Evolutionary conservation across 2,329 filamentous ascomycete genomes (phyloP), one percentile per base, ranked within the genome.

Genomic region (Aspergillus brasiliensis): DNA sequence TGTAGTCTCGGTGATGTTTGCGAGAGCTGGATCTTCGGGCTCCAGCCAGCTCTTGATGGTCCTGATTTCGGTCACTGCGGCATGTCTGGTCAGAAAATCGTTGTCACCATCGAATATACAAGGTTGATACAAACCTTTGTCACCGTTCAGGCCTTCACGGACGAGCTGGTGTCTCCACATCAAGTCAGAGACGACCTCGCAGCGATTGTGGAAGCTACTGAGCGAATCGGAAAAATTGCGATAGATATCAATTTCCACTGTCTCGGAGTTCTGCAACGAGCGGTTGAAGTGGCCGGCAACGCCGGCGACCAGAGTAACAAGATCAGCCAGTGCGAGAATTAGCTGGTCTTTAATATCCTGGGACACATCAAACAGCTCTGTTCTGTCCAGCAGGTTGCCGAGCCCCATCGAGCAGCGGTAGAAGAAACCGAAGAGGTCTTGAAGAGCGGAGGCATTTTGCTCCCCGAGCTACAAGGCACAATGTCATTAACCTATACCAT

Each of bases 381-480:
- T 77, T 11, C 81, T 78, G 56, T 83, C 67, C 11, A 84, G 74
- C 0, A 81, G 73, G 56, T 76, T 57, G 66, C 78, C 57, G 76
- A 78, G 3, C 69, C 75, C 57, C 76, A 71, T 44, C 67, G 80
- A 70, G 71, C 78, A 69, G 58, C 80, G 78, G 71, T 84, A 83
- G 62, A 85, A 82, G 56, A 84, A 77, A 2, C 77, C 78, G 60
- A 85, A 85, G 2, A 78, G 77, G 42, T 75, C 77, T 62, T 84
- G 79, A 15, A 85, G 72, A 2, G 81, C 81, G 0, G 71, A 64
- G 6, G 77, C 75, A 58, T 83, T 81, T 56, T 80, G 73, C 57
- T 79, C 77, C 7, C 81, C 81, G 15, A 83, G 75, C 79, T 82
- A 31, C 1, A 3, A 19, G 13, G 6, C 2, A 3, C 8, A 2